Evolutionary conservation across 495 filamentous ascomycete genomes (phyloP), one percentile per base, ranked within the genome.

Genomic region (Aspergillus steynii): DNA sequence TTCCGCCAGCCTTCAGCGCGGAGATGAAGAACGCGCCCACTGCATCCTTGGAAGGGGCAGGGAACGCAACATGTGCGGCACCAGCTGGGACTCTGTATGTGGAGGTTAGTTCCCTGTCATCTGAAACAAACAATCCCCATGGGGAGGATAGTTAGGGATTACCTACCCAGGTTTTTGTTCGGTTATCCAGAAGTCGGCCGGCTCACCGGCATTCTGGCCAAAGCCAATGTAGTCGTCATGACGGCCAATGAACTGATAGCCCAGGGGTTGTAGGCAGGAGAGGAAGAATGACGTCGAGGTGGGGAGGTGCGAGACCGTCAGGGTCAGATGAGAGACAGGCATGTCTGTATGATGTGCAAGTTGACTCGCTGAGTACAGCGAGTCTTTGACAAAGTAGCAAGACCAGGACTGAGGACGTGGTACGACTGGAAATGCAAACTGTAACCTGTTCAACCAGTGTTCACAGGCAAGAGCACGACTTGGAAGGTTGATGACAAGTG

Each of bases 221-320:
- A 88, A 82, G 20, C 83, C 85, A 66, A 87, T 83, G 56, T 80
- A 77, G 10, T 77, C 76, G 50, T 78, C 76, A 71, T 80, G 74
- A 47, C 78, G 74, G 55, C 76, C 78, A 59, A 93, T 81, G 71
- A 85, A 96, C 53, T 82, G 82, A 58, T 95, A 86, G 26, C 89
- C 90, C 25, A 96, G 78, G 0, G 91, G 90, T 61, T 90, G 86
- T 50, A 88, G 77, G 65, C 91, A 83, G 61, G 88, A 82, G 4
- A 93, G 83, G 73, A 90, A 96, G 78, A 93, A 94, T 1, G 89
- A 93, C 49, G 85, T 87, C 7, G 90, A 88, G 25, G 86, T 86
- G 7, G 91, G 86, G 46, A 95, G 87, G 69, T 93, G 85, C 50
- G 85, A 87, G 67, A 94, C 91, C 27, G 82, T 85, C 50, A 88